Evolutionary conservation across 768 basidiomycete species (phyloP).

Genomic region (Daedaleopsis sinensis): DNA sequence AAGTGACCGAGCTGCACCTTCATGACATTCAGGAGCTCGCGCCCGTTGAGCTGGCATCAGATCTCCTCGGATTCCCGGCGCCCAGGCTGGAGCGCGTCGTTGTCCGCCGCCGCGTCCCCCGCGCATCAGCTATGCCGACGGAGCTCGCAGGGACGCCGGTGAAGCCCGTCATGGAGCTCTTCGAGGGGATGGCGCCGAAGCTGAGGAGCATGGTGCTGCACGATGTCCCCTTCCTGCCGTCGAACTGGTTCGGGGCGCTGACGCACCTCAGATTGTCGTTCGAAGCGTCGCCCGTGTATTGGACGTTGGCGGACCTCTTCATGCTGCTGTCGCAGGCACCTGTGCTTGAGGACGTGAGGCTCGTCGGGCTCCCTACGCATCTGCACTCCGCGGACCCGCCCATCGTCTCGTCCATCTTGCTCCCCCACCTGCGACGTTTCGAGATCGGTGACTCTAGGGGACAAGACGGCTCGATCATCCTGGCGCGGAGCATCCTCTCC

Average conservation of each 20-base stretch:
- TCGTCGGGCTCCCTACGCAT: constrained; percentile 10
- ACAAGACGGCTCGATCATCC: neutral
- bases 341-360: neutral
- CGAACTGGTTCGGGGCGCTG: constrained; percentile 3
- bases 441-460: constrained; percentile 9
- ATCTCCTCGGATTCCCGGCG: constrained; percentile 10
- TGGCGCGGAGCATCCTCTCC: constrained; percentile 3
- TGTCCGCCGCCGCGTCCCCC: neutral
- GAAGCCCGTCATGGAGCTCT: constrained; percentile 1
- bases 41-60: neutral
- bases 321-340: neutral
- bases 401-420: neutral
- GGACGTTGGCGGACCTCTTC: constrained; percentile 3
- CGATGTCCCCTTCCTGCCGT: constrained; percentile 14
- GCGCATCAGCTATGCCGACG: neutral
- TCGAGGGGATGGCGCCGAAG: constrained; percentile 3
- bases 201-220: constrained; percentile 8
- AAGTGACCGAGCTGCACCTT: constrained; percentile 2
- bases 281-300: neutral
- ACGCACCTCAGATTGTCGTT: constrained; percentile 3
- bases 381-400: constrained; percentile 2
- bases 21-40: constrained; percentile 1
- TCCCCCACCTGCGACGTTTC: neutral
- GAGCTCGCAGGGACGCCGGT: neutral
- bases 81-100: constrained; percentile 1